These are phyloP conservation scores for Microglena sp. DNA, from an alignment of 139 green algal genomes.

Conservation along the genomic window DNA sequence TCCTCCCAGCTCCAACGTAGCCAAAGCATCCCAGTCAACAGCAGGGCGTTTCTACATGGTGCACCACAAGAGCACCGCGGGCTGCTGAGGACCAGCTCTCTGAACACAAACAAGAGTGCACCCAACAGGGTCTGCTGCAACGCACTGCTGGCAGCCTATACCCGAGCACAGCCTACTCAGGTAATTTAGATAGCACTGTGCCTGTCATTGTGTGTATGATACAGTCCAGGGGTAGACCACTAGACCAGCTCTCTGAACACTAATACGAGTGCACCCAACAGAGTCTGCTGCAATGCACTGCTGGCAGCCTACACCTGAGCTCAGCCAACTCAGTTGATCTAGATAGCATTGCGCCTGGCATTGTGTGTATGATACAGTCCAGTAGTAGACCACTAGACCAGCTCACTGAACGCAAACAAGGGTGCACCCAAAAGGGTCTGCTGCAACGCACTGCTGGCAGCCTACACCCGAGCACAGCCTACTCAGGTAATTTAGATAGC, in stretches of 20 bases:
- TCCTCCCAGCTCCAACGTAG: conserved; percentile 8
- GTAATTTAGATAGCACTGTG: no score
- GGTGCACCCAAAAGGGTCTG: conserved; percentile 60
- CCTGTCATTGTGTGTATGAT: no score
- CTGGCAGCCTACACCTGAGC: conserved; percentile 73
- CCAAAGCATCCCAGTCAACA: neutral
- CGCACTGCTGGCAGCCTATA: conserved; percentile 74
- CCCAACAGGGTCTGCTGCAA: conserved; percentile 81
- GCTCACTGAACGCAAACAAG: conserved; percentile 50
- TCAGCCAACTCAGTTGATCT: conserved; percentile 55
- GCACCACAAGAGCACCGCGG: conserved; percentile 13
- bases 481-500: no score
- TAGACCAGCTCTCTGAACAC: no score
- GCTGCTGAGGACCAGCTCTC: conserved; percentile 32
- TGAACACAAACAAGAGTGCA: conserved; percentile 51
- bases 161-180: conserved; percentile 58
- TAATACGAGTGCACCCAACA: no score
- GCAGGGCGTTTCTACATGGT: neutral
- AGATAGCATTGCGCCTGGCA: no score
- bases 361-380: no score
- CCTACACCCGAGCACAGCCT: conserved; percentile 65
- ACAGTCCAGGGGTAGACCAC: no score
- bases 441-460: conserved; percentile 80
- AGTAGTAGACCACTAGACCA: no score
- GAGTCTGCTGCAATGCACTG: conserved; percentile 82